These are phyloP conservation scores for Russula emetica DNA, from an alignment of 768 basidiomycete genomes.

Conservation along the genomic window DNA sequence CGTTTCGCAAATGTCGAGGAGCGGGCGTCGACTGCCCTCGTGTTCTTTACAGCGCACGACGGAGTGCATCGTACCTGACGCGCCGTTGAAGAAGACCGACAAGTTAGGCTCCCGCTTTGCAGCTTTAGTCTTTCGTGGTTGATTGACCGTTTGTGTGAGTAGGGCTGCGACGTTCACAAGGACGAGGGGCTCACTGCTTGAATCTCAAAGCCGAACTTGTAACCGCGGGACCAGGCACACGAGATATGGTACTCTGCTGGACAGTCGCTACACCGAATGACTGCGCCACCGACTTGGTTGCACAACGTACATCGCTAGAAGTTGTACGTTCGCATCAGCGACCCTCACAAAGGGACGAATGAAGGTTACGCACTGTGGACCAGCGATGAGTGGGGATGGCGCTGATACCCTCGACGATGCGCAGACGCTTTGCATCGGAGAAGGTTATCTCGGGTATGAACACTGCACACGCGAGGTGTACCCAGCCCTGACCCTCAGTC, in stretches of 20 bases:
- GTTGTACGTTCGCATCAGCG: constrained; percentile 21
- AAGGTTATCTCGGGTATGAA: constrained; percentile 84
- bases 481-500: constrained; percentile 92
- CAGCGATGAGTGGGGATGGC: constrained; percentile 67
- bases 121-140: constrained; percentile 58
- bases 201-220: constrained; percentile 91
- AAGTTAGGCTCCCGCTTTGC: constrained; percentile 64
- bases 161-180: neutral
- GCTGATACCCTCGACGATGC: constrained; percentile 82
- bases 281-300: constrained; percentile 65
- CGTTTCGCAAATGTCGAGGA: constrained; percentile 81
- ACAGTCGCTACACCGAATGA: constrained; percentile 82
- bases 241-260: constrained; percentile 75
- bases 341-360: neutral
- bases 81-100: constrained; percentile 71
- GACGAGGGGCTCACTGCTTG: constrained; percentile 55
- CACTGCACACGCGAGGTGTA: constrained; percentile 83
- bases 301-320: constrained; percentile 73
- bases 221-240: constrained; percentile 83
- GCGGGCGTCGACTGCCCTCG: constrained; percentile 46
- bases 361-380: constrained; percentile 53
- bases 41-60: constrained; percentile 28
- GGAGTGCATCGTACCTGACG: constrained; percentile 23
- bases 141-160: neutral
- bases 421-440: constrained; percentile 66